These are phyloP conservation scores for Magnaporthiopsis incrustans DNA, from an alignment of 2,329 filamentous ascomycete species.

Conservation along the genomic window DNA sequence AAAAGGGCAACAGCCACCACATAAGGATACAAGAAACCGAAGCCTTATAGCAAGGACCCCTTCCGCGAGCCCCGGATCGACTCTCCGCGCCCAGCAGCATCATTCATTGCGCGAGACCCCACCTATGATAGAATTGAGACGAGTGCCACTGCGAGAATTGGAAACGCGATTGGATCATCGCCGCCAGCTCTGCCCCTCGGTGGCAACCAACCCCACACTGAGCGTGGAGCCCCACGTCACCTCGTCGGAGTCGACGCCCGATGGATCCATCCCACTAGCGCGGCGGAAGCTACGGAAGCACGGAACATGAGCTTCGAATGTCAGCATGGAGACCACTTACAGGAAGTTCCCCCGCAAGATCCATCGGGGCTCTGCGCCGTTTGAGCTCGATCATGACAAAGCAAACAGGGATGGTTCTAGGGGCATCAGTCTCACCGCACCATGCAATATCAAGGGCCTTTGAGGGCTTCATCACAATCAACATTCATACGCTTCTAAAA, in stretches of 20 bases:
- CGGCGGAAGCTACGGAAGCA: neutral
- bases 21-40: neutral
- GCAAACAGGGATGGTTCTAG: neutral
- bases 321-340: too few species aligned
- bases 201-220: neutral
- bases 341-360: too few species aligned
- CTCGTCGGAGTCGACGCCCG: neutral
- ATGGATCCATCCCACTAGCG: neutral
- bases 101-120: neutral
- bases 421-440: too few species aligned
- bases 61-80: neutral
- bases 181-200: neutral
- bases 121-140: neutral
- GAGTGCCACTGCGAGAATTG: neutral
- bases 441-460: too few species aligned
- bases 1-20: neutral
- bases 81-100: neutral
- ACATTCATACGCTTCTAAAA: too few species aligned
- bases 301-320: too few species aligned
- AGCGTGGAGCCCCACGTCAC: neutral
- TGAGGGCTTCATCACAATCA: too few species aligned
- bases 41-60: neutral
- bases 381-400: neutral
- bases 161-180: neutral
- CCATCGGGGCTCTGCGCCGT: too few species aligned